A percentile compares a stretch with the other conserved stretches of the same genome.
Conservation (phyloP, 805 yeast species). For the Blastobotrys chiropterorum region DNA sequence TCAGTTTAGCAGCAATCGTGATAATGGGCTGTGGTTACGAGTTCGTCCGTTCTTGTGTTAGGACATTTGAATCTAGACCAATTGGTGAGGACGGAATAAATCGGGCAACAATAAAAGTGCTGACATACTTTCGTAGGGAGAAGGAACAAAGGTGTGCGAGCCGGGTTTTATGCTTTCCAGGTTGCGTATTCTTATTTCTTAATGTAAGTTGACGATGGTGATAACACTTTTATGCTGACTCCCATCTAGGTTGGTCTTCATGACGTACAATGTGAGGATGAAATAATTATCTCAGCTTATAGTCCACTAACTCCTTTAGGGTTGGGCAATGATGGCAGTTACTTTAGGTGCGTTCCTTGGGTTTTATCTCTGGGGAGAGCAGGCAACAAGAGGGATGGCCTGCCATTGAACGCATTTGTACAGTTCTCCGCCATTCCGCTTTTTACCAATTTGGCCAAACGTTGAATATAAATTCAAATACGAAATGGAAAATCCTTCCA, state of each 20-base stretch:
- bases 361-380: slow-evolving; percentile 48
- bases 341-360: slow-evolving; percentile 67
- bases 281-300: too few relatives aligned
- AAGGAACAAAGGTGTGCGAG: slow-evolving; percentile 5
- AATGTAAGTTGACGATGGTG: slow-evolving; percentile 22
- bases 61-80: not conserved
- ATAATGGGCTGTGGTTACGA: slow-evolving; percentile 55
- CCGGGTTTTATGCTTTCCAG: slow-evolving; percentile 51
- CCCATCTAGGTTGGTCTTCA: slow-evolving; percentile 64
- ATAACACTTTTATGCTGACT: not conserved
- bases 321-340: slow-evolving; percentile 76
- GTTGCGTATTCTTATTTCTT: slow-evolving; percentile 57
- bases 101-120: slow-evolving; percentile 1
- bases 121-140: not conserved
- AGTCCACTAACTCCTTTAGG: slow-evolving; percentile 27
- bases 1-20: slow-evolving; percentile 46
- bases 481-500: too few relatives aligned
- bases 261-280: slow-evolving; percentile 79
- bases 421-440: too few relatives aligned
- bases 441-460: too few relatives aligned
- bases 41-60: slow-evolving; percentile 35
- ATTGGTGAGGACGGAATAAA: not conserved
- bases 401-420: too few relatives aligned
- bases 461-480: too few relatives aligned
- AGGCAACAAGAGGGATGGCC: slow-evolving; percentile 21